phyloP scores from a whole-genome alignment of 2,329 filamentous ascomycete species.

The Phialophora chinensis region DNA sequence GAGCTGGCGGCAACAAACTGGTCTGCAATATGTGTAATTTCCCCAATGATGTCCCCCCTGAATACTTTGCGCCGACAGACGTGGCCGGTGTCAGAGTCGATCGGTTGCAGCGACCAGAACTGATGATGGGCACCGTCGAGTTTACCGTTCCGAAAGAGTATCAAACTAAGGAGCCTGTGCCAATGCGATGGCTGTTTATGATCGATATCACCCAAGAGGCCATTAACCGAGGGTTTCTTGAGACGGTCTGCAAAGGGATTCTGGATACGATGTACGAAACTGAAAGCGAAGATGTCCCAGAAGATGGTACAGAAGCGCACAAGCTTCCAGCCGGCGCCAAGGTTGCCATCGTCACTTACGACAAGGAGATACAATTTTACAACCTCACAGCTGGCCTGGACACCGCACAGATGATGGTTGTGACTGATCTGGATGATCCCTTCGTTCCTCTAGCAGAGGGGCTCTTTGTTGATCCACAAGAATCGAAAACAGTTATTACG shows the following conservation, averaged over 20 bases:
- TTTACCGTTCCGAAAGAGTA: slow-evolving; percentile 98
- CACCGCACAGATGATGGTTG: slow-evolving; percentile 96
- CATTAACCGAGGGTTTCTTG: slow-evolving; percentile 86
- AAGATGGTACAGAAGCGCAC: slow-evolving; percentile 60
- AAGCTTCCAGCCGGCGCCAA: slow-evolving; percentile 78
- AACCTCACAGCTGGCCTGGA: slow-evolving; percentile 83
- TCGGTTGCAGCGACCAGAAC: slow-evolving; percentile 83
- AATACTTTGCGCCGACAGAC: slow-evolving; percentile 92
- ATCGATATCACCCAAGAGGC: slow-evolving; percentile 94
- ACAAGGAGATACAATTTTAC: slow-evolving; percentile 98
- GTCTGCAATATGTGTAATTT: slow-evolving; percentile 98
- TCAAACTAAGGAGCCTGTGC: slow-evolving; percentile 92
- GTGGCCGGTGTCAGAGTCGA: slow-evolving; percentile 86
- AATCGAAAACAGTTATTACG: slow-evolving; percentile 84
- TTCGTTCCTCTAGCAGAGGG: slow-evolving; percentile 92
- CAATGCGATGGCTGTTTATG: slow-evolving; percentile 84
- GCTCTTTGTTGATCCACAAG: slow-evolving; percentile 91
- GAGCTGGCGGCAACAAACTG: slow-evolving; percentile 90
- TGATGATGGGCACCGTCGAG: slow-evolving; percentile 90
- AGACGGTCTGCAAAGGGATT: slow-evolving; percentile 89
- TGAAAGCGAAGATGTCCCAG: slow-evolving; percentile 59
- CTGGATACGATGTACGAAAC: slow-evolving; percentile 80
- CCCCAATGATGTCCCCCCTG: slow-evolving; percentile 87
- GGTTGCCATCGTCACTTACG: slow-evolving; percentile 93
- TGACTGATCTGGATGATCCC: slow-evolving; percentile 95